phyloP scores from a whole-genome alignment of 139 green algal genomes.

The Yamagishiella unicocca region DNA sequence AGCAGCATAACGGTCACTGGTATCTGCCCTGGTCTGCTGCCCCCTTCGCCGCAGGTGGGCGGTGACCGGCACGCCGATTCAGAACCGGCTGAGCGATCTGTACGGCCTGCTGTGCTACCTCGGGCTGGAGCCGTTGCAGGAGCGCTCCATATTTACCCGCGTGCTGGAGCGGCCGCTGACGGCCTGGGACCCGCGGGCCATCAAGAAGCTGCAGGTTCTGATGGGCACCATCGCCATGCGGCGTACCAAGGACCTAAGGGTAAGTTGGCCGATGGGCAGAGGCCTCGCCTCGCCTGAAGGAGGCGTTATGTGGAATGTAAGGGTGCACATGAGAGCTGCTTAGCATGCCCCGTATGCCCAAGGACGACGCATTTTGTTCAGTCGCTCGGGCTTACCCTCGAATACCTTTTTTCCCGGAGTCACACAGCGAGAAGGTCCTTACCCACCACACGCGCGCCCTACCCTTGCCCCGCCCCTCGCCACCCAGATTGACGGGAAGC shows the following conservation, averaged over 20 bases:
- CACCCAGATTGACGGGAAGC: slow-evolving; percentile 49
- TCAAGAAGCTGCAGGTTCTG: slow-evolving; percentile 72
- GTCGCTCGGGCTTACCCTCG: too few relatives aligned
- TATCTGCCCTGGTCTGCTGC: neutral
- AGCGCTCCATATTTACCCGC: slow-evolving; percentile 60
- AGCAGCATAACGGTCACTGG: neutral
- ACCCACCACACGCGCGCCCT: too few relatives aligned
- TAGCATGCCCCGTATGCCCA: too few relatives aligned
- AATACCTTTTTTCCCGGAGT: too few relatives aligned
- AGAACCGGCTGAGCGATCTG: slow-evolving; percentile 70
- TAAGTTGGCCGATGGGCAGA: too few relatives aligned
- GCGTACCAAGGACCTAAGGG: slow-evolving; percentile 65
- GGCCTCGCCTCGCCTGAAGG: too few relatives aligned
- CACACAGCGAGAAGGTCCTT: too few relatives aligned
- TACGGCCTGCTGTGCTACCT: slow-evolving; percentile 64
- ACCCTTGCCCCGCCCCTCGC: neutral
- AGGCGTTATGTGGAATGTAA: too few relatives aligned
- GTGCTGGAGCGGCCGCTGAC: slow-evolving; percentile 75
- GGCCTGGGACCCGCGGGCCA: slow-evolving; percentile 44
- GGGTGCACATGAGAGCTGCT: too few relatives aligned
- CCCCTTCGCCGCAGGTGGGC: slow-evolving; percentile 65
- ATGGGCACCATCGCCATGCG: slow-evolving; percentile 69
- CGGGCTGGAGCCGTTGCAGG: slow-evolving; percentile 54
- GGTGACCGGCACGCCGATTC: slow-evolving; percentile 76
- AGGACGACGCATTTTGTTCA: too few relatives aligned